phyloP scores from a whole-genome alignment of 106 monocot genomes.

The Dendrobium huoshanense region DNA sequence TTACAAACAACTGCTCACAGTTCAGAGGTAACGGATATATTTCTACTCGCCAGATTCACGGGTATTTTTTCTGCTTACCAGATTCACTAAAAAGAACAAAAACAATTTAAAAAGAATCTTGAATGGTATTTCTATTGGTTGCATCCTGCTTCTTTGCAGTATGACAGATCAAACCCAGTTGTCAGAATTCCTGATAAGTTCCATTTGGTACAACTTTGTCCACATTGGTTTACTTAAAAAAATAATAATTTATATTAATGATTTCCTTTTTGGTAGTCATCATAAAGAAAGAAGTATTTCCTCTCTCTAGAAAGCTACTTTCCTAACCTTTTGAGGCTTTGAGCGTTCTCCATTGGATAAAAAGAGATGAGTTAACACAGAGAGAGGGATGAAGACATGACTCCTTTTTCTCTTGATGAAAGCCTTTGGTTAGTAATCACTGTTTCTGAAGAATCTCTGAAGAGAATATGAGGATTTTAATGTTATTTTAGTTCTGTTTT shows the following conservation, averaged over 20 bases:
- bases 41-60: too few species aligned
- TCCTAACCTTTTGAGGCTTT: too few species aligned
- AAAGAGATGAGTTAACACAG: neutral
- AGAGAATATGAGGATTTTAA: neutral
- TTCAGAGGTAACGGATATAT: too few species aligned
- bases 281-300: too few species aligned
- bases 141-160: neutral
- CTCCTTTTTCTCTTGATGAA: neutral
- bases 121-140: neutral
- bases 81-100: too few species aligned
- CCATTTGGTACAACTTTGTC: conserved; percentile 3
- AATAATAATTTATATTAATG: neutral
- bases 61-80: too few species aligned
- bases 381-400: neutral
- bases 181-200: neutral
- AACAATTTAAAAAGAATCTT: neutral
- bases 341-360: neutral
- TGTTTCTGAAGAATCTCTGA: neutral
- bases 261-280: too few species aligned
- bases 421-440: neutral
- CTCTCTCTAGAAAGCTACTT: too few species aligned
- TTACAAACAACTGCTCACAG: neutral
- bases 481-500: neutral
- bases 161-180: neutral
- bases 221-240: neutral